A percentile compares a stretch with the other conserved stretches of the same genome.
phyloP scores from a whole-genome alignment of 2,329 filamentous ascomycete genomes.

The Exophiala mesophila region DNA sequence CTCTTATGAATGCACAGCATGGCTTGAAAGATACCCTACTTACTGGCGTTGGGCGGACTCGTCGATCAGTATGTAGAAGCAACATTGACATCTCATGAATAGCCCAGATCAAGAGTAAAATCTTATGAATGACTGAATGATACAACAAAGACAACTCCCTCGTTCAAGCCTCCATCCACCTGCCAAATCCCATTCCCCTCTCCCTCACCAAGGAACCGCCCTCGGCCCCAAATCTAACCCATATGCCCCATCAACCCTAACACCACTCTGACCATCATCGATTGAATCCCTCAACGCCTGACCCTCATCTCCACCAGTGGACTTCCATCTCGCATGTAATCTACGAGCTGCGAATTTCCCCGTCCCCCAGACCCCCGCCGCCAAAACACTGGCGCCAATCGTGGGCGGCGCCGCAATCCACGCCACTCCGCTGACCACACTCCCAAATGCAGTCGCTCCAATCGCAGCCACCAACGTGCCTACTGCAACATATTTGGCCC shows the following conservation, averaged over 20 bases:
- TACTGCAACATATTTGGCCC: conserved; percentile 26
- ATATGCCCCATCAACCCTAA: conserved; percentile 17
- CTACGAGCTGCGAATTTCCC: conserved; percentile 22
- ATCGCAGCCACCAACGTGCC: conserved; percentile 23
- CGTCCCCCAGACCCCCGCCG: conserved; percentile 23
- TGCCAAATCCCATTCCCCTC: not conserved
- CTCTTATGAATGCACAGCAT: no score
- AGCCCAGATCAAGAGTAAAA: no score
- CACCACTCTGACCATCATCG: conserved; percentile 10
- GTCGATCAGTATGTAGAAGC: no score
- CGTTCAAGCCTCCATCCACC: no score
- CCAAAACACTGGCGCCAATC: conserved; percentile 22
- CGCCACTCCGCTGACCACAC: conserved; percentile 21
- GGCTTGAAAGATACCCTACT: no score
- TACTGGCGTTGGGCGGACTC: no score
- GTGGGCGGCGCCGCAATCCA: conserved; percentile 25
- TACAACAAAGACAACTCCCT: no score
- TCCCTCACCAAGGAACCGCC: conserved; percentile 21
- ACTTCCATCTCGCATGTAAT: conserved; percentile 22
- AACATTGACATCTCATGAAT: no score
- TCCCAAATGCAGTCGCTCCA: conserved; percentile 23
- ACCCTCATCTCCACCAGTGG: conserved; percentile 18
- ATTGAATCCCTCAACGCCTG: conserved; percentile 17
- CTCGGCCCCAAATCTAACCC: conserved; percentile 21
- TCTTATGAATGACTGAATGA: no score